Base-by-base conservation (phyloP, 768 basidiomycete species). In the Xerocomus spinulosus region DNA sequence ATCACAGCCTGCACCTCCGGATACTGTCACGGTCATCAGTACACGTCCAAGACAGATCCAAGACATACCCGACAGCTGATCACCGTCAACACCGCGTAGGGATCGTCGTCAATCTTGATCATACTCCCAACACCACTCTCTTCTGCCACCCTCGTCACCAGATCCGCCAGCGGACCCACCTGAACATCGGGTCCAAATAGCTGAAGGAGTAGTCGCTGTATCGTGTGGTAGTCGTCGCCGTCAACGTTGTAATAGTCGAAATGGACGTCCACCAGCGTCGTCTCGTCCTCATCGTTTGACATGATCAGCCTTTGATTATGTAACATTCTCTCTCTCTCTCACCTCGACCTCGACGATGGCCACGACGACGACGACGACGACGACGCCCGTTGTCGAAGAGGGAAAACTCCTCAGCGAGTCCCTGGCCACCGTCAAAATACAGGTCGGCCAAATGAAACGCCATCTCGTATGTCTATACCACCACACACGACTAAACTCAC, bases 171-270 rank as follows among this genome's bases (percentile, higher is more conserved):
- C 5, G 84, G 82, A 45, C 85, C 77, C 2, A 88, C 69, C 55
- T 85, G 72, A 0, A 90, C 83, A 62, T 97, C 95, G 21, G 81
- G 75, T 0, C 62, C 60, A 55, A 91, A 82, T 23, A 88, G 80
- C 64, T 90, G 87, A 0, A 61, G 61, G 13, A 87, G 64, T 2
- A 91, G 75, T 0, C 87, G 78, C 46, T 89, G 87, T 60, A 95
- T 73, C 2, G 93, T 91, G 53, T 87, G 83, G 63, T 87, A 96
- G 70, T 98, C 94, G 57, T 89, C 69, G 21, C 65, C 81, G 55
- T 88, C 85, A 6, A 90, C 82, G 64, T 90, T 85, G 75, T 90
- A 94, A 64, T 96, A 98, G 55, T 96, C 92, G 60, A 98, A 97
- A 18, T 67, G 51, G 42, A 67, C 66, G 42, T 67, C 63, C 9